Base-by-base conservation (phyloP, 2,329 filamentous ascomycete genomes). In the Monosporascus ibericus region DNA sequence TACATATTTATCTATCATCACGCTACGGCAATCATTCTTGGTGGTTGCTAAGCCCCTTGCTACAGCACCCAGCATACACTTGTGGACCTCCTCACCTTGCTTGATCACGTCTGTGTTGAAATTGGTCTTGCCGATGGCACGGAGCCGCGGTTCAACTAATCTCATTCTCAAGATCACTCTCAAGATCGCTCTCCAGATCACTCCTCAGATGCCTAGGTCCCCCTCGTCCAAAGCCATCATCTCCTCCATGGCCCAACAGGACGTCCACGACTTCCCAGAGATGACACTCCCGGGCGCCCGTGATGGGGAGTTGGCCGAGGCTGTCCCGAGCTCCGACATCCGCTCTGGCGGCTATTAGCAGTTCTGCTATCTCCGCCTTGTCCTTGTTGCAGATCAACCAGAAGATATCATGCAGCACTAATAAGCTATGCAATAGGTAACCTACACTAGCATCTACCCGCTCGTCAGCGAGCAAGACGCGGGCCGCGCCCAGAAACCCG, bases 261-360 rank as follows among this genome's bases (percentile, higher is more conserved):
- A 42, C 39, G 15, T 42, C 18, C 20, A 18, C 39, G 14, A 24
- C 39, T 6, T 11, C 39, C 1, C 1, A 15, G 39, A 11, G 14
- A 20, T 1, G 1, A 15, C 2, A 1, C 11, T 14, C 3, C 8
- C 39, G 39, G n/a, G 39, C 20, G 4, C 14, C 5, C 18, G 0
- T 5, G 9, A 42, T 42, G n/a, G 39, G 39, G n/a, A 24, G 18
- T 1, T 14, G 2, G 5, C 39, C 20, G 11, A 20, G n/a, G 2
- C 5, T 3, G 18, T 42, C 20, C 8, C 18, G 39, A 4, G 39
- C 39, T 14, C 11, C 14, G n/a, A 20, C 17, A 42, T 24, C 18
- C 5, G 39, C 20, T 20, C 39, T 20, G 18, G 17, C 17, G 18
- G 17, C 18, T 20, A 42, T 20, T 20, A 24, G 22, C 5, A 42